Percentiles rank a stretch among this genome's conserved stretches.
Evolutionary conservation across 257 asterid species (phyloP).

Genomic region (Cynanchum wilfordii): DNA sequence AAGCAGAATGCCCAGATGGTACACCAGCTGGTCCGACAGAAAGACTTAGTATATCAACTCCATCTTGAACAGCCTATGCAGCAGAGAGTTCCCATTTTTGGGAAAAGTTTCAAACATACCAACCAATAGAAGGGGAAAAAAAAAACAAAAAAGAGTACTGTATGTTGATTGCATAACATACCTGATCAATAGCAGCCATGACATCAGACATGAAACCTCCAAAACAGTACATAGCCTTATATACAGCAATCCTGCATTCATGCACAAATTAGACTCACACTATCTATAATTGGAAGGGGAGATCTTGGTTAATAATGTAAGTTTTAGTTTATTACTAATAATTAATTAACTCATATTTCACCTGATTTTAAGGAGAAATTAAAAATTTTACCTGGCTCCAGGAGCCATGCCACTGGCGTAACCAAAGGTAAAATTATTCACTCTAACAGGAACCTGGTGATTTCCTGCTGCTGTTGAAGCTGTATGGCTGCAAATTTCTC

Average conservation of each 20-base stretch:
- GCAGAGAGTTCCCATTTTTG: neutral
- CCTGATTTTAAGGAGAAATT: neutral
- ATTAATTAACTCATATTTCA: no score
- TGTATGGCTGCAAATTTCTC: slow-evolving; percentile 47
- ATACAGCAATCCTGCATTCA: slow-evolving; percentile 52
- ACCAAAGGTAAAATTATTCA: slow-evolving; percentile 53
- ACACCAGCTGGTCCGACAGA: slow-evolving; percentile 61
- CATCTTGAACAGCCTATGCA: slow-evolving; percentile 76
- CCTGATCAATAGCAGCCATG: slow-evolving; percentile 79
- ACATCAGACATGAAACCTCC: slow-evolving; percentile 77
- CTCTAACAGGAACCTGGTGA: slow-evolving; percentile 38
- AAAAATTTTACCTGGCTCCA: slow-evolving; percentile 49
- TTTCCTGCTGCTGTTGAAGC: slow-evolving; percentile 82
- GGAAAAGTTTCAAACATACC: neutral
- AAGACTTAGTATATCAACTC: slow-evolving; percentile 64
- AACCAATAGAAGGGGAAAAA: neutral
- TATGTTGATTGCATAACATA: neutral
- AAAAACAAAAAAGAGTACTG: neutral
- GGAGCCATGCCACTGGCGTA: slow-evolving; percentile 84
- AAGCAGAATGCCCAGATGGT: slow-evolving; percentile 51
- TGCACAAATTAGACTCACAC: neutral
- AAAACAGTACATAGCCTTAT: slow-evolving; percentile 54
- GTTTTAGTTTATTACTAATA: neutral
- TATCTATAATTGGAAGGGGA: neutral
- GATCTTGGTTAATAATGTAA: neutral